Conservation (phyloP, 306 rosid genomes). For the Castanea mollissima region DNA sequence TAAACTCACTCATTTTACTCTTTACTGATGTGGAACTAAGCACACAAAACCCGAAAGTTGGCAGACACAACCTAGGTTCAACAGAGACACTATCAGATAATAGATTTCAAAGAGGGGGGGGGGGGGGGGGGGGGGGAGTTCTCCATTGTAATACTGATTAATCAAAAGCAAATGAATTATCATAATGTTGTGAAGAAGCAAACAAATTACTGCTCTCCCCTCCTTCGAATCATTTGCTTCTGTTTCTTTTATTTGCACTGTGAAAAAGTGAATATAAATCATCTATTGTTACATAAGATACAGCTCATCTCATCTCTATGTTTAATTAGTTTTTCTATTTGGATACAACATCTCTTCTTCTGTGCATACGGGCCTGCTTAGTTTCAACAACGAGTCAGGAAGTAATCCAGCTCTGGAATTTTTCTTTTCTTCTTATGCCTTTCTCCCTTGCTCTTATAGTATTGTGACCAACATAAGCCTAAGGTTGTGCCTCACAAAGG, state of each 20-base stretch:
- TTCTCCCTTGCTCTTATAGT: not conserved
- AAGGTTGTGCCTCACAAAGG: conserved; percentile 50
- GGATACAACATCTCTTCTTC: conserved; percentile 24
- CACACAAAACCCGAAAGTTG: no score
- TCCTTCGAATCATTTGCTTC: conserved; percentile 7
- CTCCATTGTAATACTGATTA: not conserved
- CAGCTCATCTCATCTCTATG: conserved; percentile 10
- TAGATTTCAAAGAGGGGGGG: not conserved
- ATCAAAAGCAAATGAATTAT: conserved; percentile 6
- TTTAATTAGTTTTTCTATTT: conserved; percentile 13
- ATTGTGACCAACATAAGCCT: conserved; percentile 13
- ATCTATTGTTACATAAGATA: conserved; percentile 21
- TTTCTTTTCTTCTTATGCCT: not conserved
- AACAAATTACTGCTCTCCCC: not conserved
- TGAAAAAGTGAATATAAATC: conserved; percentile 8
- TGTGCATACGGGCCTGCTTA: not conserved
- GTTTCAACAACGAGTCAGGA: conserved; percentile 11
- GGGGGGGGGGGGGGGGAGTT: not conserved
- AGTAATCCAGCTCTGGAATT: conserved; percentile 14
- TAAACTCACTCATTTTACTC: no score
- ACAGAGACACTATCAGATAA: not conserved
- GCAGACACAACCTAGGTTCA: no score
- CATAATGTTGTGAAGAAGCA: not conserved
- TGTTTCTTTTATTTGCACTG: conserved; percentile 13
- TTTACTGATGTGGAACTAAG: no score